Evolutionary conservation across 73 alveolate species (phyloP).

Genomic region (Paramecium sexaurelia): DNA sequence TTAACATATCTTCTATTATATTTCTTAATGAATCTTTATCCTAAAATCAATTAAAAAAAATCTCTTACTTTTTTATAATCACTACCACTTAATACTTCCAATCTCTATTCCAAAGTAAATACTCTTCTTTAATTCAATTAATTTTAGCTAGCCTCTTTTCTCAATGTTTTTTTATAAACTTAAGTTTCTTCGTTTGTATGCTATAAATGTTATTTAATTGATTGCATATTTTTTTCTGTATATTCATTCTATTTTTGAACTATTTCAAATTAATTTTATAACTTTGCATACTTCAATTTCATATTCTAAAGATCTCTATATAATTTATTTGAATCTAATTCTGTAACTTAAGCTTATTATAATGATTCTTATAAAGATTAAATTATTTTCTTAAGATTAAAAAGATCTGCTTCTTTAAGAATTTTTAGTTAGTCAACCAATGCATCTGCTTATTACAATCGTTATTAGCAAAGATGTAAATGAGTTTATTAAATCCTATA

Average conservation of each 20-base stretch:
- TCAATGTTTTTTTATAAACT: constrained; percentile 12
- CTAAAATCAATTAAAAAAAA: background rate
- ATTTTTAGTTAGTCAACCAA: background rate
- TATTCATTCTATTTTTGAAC: constrained; percentile 18
- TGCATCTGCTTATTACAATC: constrained; percentile 2
- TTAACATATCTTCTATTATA: constrained; percentile 44
- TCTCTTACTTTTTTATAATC: constrained; percentile 18
- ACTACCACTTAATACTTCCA: constrained; percentile 45
- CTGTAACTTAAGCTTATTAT: constrained; percentile 32
- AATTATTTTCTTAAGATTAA: background rate
- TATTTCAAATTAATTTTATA: background rate
- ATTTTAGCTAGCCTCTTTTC: constrained; percentile 42
- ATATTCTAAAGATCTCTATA: constrained; percentile 15
- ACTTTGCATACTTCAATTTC: constrained; percentile 29
- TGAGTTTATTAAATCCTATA: constrained; percentile 44
- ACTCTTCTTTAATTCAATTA: constrained; percentile 45
- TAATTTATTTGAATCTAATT: constrained; percentile 54
- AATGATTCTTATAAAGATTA: constrained; percentile 45
- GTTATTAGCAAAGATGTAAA: background rate
- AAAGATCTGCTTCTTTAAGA: background rate
- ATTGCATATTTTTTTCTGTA: constrained; percentile 43
- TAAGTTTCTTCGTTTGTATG: constrained; percentile 34
- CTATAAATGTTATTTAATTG: background rate
- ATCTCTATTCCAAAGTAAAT: constrained; percentile 36
- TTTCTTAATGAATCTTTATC: constrained; percentile 47